Conservation (phyloP, 805 yeast species). For the Metschnikowia orientalis region DNA sequence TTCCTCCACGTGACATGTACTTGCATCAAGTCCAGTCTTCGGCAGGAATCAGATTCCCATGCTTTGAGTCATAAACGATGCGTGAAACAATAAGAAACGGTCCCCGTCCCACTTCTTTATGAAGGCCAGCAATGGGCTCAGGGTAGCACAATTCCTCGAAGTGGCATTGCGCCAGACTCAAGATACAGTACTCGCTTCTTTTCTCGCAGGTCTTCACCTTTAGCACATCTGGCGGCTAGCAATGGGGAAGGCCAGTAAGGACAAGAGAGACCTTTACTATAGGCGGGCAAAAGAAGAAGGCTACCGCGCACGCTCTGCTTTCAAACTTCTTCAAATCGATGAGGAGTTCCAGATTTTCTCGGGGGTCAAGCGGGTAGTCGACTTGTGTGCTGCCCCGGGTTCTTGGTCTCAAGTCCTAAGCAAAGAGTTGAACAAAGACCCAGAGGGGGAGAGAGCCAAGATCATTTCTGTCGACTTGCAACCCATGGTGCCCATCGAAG, state of each 20-base stretch:
- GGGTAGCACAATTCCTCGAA: no score
- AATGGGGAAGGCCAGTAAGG: slow-evolving; percentile 89
- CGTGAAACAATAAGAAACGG: no score
- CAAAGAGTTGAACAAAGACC: slow-evolving; percentile 45
- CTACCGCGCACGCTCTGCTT: slow-evolving; percentile 96
- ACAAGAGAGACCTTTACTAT: slow-evolving; percentile 87
- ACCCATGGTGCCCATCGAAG: slow-evolving; percentile 94
- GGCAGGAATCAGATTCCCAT: no score
- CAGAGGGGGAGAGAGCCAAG: slow-evolving; percentile 44
- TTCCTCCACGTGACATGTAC: no score
- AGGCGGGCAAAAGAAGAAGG: slow-evolving; percentile 97
- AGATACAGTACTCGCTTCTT: slow-evolving; percentile 4
- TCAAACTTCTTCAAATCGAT: slow-evolving; percentile 83
- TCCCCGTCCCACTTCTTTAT: no score
- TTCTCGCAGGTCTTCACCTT: slow-evolving; percentile 1
- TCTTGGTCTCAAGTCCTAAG: slow-evolving; percentile 97
- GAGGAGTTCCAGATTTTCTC: slow-evolving; percentile 82
- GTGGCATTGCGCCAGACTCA: no score
- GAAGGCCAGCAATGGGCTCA: no score
- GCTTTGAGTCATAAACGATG: no score
- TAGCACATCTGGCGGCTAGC: not conserved
- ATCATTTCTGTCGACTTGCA: slow-evolving; percentile 95
- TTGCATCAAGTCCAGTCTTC: no score
- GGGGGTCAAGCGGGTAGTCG: slow-evolving; percentile 80
- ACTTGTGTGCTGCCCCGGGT: slow-evolving; percentile 75